Evolutionary conservation across 75 land plant genomes (phyloP).

Genomic region (Adiantum capillusveneris): DNA sequence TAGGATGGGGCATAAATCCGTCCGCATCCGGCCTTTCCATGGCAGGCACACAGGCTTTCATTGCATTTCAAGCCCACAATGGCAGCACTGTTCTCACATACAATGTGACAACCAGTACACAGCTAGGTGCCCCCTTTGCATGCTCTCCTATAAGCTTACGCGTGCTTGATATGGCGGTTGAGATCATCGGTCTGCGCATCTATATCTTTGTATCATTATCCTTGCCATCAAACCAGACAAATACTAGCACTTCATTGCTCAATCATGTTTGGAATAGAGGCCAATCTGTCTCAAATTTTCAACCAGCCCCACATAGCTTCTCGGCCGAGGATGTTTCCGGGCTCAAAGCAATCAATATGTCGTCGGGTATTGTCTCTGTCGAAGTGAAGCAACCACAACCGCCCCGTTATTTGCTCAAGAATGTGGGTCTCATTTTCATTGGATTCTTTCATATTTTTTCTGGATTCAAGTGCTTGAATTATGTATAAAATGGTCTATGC

Average conservation of each 20-base stretch:
- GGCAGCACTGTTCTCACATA: conserved; percentile 52
- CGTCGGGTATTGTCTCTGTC: no score
- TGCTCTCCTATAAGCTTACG: conserved; percentile 26
- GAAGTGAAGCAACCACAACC: no score
- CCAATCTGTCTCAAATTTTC: conserved; percentile 47
- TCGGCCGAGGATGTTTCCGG: conserved; percentile 43
- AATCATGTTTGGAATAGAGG: conserved; percentile 84
- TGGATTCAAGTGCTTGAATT: no score
- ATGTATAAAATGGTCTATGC: no score
- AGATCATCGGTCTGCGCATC: conserved; percentile 30
- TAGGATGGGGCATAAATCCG: conserved; percentile 90
- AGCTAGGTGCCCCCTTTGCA: conserved; percentile 32
- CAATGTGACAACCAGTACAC: conserved; percentile 24
- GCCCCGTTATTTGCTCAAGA: no score
- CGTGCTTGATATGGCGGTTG: conserved; percentile 43
- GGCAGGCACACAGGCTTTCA: conserved; percentile 69
- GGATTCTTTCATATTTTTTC: no score
- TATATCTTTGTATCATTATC: conserved; percentile 24
- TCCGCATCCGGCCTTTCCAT: conserved; percentile 36
- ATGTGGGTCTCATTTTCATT: no score
- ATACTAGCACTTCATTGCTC: conserved; percentile 25
- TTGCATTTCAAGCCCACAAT: conserved; percentile 67
- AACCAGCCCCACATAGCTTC: conserved; percentile 60
- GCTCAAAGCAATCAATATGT: conserved; percentile 40
- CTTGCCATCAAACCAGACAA: conserved; percentile 31